Evolutionary conservation across 2,329 filamentous ascomycete genomes (phyloP), one percentile per base, ranked within the genome.

Genomic region (Pezicula neosporulosa): DNA sequence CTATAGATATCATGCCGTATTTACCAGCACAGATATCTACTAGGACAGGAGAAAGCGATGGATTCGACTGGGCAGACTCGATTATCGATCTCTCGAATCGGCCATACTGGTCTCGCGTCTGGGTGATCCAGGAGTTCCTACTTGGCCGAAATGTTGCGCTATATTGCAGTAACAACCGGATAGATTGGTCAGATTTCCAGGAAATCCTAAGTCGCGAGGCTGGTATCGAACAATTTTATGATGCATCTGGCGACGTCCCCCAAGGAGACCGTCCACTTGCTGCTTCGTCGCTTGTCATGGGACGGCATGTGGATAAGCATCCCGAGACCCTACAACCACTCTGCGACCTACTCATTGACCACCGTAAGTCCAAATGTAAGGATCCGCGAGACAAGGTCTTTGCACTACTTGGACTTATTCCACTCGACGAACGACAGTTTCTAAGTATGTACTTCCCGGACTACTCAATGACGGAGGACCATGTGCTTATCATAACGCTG

Each of bases 361-460:
- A 59, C 48, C 35, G 30, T n/a, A 42, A 38, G 24, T 57, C 53
- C 2, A 38, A 48, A 21, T 60, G 58, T 50, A 52, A 56, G 45
- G 53, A 59, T 38, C 55, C 56, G 24, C 54, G 56, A 37, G 58
- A 59, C 28, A 50, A 53, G 21, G 47, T 59, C 16, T 60, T 59
- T 44, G 55, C 56, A 12, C 42, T 60, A 36, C 44, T 60, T 18
- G 58, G 58, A 48, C 55, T 60, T 30, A 51, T 56, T 15, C 42
- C 53, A 16, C 13, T 13, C 5, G 30, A 44, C 5, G 63, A 68
- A 18, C 71, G 69, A 60, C 68, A 65, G 3, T 66, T 68, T 52
- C 73, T 72, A 49, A 70, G 68, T 8, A 73, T 66, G 5, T 66
- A 69, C 0, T 67, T 73, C 24, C 68, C 61, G 6, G 50, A 52